These are phyloP conservation scores for Globisporangium heterothallicum DNA, from an alignment of 352 stramenopile species.

Conservation along the genomic window DNA sequence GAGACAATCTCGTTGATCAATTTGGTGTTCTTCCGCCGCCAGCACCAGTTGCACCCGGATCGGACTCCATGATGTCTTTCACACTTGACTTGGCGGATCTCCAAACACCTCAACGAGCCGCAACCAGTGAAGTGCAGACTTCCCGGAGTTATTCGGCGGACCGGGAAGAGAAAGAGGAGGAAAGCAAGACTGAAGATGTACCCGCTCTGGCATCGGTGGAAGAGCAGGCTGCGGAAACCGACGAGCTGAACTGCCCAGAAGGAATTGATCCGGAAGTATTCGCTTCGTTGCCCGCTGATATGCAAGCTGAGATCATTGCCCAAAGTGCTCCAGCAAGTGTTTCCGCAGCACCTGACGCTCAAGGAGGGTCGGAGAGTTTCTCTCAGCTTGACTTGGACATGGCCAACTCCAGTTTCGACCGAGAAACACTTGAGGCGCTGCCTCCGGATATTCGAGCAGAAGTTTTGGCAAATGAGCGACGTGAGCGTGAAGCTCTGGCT, in stretches of 20 bases:
- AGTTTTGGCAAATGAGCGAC: conserved; percentile 94
- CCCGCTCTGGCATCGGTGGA: not conserved
- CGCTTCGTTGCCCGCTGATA: conserved; percentile 91
- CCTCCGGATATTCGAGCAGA: conserved; percentile 96
- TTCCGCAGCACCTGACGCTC: conserved; percentile 16
- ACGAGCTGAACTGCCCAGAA: conserved; percentile 78
- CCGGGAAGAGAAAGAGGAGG: conserved; percentile 9
- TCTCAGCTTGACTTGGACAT: conserved; percentile 83
- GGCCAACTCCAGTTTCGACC: conserved; percentile 90
- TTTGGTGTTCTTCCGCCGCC: conserved; percentile 23
- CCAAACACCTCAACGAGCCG: conserved; percentile 13
- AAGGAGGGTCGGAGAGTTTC: conserved; percentile 44
- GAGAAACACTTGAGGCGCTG: conserved; percentile 94
- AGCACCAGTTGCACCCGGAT: conserved; percentile 18
- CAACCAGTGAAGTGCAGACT: not conserved
- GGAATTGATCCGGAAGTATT: conserved; percentile 98
- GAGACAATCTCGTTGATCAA: not conserved
- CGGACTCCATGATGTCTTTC: conserved; percentile 71
- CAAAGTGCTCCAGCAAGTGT: conserved; percentile 45
- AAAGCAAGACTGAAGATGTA: conserved; percentile 22
- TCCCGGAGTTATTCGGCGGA: not conserved
- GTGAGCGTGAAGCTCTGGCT: conserved; percentile 80
- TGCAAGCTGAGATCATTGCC: conserved; percentile 95
- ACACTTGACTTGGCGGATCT: conserved; percentile 75
- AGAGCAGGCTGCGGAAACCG: not conserved